Percentiles rank a stretch among this genome's conserved stretches.
Evolutionary conservation across 495 filamentous ascomycete genomes (phyloP).

Genomic region (Cairneyella variabilis): DNA sequence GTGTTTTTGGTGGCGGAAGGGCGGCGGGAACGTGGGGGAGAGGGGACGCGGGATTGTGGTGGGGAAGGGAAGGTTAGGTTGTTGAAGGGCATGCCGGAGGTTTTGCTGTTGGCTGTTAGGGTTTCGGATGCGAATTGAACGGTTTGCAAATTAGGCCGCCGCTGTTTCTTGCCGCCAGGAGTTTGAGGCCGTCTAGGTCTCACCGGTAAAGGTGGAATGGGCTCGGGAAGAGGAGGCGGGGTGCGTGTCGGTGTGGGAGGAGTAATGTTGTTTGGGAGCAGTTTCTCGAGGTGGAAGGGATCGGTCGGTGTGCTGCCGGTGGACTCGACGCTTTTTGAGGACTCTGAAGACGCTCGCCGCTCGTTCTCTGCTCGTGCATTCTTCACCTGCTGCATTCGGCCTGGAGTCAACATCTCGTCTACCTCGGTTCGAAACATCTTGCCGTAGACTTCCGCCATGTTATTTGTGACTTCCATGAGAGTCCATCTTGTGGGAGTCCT

Average conservation of each 20-base stretch:
- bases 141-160: not conserved
- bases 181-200: not conserved
- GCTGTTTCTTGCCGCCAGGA: not conserved
- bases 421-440: constrained; percentile 43
- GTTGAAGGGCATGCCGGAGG: constrained; percentile 12
- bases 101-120: not conserved
- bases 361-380: not conserved
- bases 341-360: not conserved
- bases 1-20: no score
- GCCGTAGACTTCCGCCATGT: constrained; percentile 43
- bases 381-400: constrained; percentile 6
- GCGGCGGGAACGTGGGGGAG: no score
- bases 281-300: constrained; percentile 21
- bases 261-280: not conserved
- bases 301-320: constrained; percentile 16
- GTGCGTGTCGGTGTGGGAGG: not conserved
- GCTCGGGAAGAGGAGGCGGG: constrained; percentile 2
- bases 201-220: constrained; percentile 4
- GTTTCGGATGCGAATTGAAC: not conserved
- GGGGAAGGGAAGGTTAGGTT: constrained; percentile 27
- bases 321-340: constrained; percentile 2
- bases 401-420: constrained; percentile 48
- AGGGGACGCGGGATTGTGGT: no score
- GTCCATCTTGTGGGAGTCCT: constrained; percentile 41
- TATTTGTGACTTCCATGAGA: constrained; percentile 44